Conservation (phyloP, 306 rosid species). For the Senna tora region DNA sequence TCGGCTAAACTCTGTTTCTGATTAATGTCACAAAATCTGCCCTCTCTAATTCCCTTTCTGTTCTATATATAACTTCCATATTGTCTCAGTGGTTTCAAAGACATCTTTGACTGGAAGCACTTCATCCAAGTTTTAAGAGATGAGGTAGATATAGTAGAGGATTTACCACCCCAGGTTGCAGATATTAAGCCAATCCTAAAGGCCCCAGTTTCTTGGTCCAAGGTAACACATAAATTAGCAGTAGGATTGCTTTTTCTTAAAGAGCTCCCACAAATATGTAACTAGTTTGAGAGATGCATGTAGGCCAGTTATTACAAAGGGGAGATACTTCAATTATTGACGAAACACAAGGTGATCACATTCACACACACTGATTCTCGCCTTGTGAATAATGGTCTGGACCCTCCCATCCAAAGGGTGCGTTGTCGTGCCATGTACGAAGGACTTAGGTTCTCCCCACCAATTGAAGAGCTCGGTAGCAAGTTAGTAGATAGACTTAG, state of each 20-base stretch:
- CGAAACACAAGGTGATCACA: constrained; percentile 53
- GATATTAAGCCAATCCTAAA: constrained; percentile 39
- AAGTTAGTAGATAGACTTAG: constrained; percentile 58
- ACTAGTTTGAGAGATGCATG: constrained; percentile 23
- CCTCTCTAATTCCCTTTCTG: not conserved
- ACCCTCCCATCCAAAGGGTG: constrained; percentile 49
- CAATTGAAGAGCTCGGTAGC: constrained; percentile 63
- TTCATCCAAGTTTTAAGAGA: constrained; percentile 61
- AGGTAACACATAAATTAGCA: constrained; percentile 44
- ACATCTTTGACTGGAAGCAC: constrained; percentile 64
- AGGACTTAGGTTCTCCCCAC: constrained; percentile 50
- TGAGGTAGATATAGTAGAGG: constrained; percentile 55
- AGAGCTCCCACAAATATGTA: not conserved
- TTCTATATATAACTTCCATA: not conserved
- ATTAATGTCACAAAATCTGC: not conserved
- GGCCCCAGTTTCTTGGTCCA: constrained; percentile 79
- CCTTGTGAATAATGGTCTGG: constrained; percentile 58
- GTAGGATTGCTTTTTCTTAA: too few species aligned
- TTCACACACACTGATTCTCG: constrained; percentile 66
- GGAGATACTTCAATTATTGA: constrained; percentile 45
- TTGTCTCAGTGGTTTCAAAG: constrained; percentile 59
- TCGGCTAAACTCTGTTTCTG: not conserved
- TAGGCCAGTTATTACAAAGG: constrained; percentile 60
- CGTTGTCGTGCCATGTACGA: constrained; percentile 70
- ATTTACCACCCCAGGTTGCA: constrained; percentile 48